phyloP scores from a whole-genome alignment of 75 land plant genomes.

The Picea sitchensis region DNA sequence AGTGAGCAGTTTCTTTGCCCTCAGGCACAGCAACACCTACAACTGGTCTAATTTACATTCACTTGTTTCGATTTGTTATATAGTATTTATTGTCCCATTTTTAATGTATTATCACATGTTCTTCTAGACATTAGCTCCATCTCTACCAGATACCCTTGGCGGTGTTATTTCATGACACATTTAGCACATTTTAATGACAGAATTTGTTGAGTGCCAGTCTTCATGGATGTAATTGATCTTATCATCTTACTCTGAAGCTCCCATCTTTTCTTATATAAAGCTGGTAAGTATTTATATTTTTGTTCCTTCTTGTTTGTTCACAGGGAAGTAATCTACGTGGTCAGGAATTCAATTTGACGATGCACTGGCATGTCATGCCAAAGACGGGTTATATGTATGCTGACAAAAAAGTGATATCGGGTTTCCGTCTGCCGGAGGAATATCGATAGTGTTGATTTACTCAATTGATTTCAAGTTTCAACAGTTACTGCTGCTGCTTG shows the following conservation, averaged over 20 bases:
- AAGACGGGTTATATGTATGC: constrained; percentile 77
- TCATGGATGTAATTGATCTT: neutral
- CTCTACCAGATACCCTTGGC: neutral
- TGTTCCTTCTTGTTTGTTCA: neutral
- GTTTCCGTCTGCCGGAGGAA: constrained; percentile 62
- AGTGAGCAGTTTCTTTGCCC: neutral
- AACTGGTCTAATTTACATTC: too few species aligned
- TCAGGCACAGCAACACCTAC: neutral
- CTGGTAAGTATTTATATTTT: constrained; percentile 1
- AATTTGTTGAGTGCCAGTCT: neutral
- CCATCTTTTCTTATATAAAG: neutral
- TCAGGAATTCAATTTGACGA: constrained; percentile 76
- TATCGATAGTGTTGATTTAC: constrained; percentile 25
- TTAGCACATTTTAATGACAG: neutral
- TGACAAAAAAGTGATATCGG: constrained; percentile 68
- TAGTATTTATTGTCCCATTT: neutral
- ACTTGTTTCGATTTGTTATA: too few species aligned
- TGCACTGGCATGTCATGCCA: constrained; percentile 96
- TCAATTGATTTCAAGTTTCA: neutral
- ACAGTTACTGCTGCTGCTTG: neutral
- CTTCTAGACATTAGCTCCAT: neutral
- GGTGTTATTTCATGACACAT: neutral
- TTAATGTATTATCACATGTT: neutral
- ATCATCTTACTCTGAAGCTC: neutral
- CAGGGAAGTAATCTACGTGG: constrained; percentile 84